These are phyloP conservation scores for Chloris gayana DNA, from an alignment of 176 grass and related monocot genomes.

Conservation along the genomic window DNA sequence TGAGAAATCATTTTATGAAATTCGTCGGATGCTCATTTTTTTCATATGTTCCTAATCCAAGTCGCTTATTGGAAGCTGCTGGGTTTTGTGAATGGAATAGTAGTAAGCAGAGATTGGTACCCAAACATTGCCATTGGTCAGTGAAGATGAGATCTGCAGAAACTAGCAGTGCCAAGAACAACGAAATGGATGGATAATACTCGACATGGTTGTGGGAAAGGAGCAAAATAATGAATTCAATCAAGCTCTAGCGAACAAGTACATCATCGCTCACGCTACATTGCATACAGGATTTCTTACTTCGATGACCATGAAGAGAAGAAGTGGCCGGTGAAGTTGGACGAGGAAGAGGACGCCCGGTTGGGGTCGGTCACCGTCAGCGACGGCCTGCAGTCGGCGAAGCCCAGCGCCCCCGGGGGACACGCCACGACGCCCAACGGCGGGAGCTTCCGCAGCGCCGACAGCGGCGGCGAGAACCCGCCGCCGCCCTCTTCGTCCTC, in stretches of 20 bases:
- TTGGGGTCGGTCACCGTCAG: slow-evolving; percentile 45
- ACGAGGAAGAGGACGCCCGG: slow-evolving; percentile 42
- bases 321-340: slow-evolving; percentile 41
- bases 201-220: not conserved
- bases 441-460: slow-evolving; percentile 47
- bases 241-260: slow-evolving; percentile 28
- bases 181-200: not conserved
- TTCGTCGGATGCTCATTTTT: too few species aligned
- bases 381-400: slow-evolving; percentile 16
- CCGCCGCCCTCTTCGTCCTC: not conserved
- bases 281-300: not conserved
- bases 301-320: slow-evolving; percentile 49
- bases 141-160: not conserved
- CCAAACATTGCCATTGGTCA: not conserved
- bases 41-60: not conserved
- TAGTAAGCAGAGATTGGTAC: not conserved
- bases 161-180: not conserved
- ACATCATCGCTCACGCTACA: not conserved
- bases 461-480: slow-evolving; percentile 38
- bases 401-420: slow-evolving; percentile 8
- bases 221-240: slow-evolving; percentile 29
- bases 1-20: not conserved
- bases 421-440: slow-evolving; percentile 42
- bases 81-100: not conserved
- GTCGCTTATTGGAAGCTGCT: not conserved